Conservation (phyloP, 2,329 filamentous ascomycete species). For the Metarhizium robertsii region DNA sequence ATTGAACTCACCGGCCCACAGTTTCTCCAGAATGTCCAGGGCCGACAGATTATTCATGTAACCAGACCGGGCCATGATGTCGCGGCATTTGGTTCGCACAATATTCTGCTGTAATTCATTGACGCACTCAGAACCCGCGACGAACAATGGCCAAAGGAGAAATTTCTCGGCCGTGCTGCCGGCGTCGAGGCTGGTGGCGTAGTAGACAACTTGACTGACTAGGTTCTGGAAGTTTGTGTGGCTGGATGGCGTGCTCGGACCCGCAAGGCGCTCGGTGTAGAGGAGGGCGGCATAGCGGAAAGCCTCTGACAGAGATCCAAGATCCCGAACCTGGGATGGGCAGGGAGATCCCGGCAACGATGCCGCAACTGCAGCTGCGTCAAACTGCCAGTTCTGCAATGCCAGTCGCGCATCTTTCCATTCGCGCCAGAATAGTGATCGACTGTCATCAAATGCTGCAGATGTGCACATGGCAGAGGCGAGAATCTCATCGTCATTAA, state of each 20-base stretch:
- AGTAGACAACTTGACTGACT: slow-evolving; percentile 73
- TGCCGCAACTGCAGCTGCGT: slow-evolving; percentile 40
- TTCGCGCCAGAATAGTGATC: slow-evolving; percentile 69
- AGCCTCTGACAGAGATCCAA: slow-evolving; percentile 76
- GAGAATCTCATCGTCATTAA: slow-evolving; percentile 45
- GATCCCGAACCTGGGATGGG: slow-evolving; percentile 58
- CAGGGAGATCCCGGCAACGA: slow-evolving; percentile 42
- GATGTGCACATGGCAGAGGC: slow-evolving; percentile 31
- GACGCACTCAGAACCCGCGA: slow-evolving; percentile 82
- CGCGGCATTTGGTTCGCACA: slow-evolving; percentile 70
- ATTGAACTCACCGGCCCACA: slow-evolving; percentile 57
- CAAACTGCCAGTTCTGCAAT: slow-evolving; percentile 75
- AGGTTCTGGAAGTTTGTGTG: slow-evolving; percentile 75
- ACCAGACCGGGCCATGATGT: slow-evolving; percentile 80
- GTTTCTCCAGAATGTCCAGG: slow-evolving; percentile 73
- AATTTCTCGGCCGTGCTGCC: slow-evolving; percentile 74
- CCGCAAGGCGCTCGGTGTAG: slow-evolving; percentile 80
- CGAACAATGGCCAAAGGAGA: slow-evolving; percentile 86
- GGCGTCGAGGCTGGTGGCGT: slow-evolving; percentile 69
- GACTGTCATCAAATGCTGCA: slow-evolving; percentile 46
- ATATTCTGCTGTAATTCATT: slow-evolving; percentile 69
- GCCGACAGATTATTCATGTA: slow-evolving; percentile 91
- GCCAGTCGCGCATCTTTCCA: slow-evolving; percentile 73
- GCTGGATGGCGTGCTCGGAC: slow-evolving; percentile 61
- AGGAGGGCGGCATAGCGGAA: slow-evolving; percentile 85